Percentiles rank a stretch among this genome's conserved stretches.
phyloP scores from a whole-genome alignment of 2,329 filamentous ascomycete genomes.

The Pseudogymnoascus sp. region DNA sequence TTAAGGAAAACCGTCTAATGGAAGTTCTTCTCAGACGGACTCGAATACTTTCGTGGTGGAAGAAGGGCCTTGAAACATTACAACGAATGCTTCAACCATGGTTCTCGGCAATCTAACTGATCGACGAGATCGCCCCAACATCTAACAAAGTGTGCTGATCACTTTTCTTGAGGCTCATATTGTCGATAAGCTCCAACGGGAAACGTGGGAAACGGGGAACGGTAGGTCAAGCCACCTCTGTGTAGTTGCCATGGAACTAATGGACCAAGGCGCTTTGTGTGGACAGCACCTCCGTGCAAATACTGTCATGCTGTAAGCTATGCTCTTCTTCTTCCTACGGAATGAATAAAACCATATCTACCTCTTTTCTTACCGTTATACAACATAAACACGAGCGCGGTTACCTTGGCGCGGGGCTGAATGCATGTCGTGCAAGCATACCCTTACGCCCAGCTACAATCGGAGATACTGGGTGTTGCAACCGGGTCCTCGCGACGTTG shows the following conservation, averaged over 20 bases:
- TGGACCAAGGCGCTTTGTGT: not conserved
- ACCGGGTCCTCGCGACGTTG: not conserved
- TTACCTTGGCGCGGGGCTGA: not conserved
- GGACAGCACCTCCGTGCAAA: not conserved
- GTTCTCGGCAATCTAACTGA: not conserved
- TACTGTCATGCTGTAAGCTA: not conserved
- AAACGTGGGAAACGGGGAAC: not conserved
- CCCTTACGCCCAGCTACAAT: not conserved
- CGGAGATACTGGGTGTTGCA: not conserved
- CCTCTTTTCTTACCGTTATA: not conserved
- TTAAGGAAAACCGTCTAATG: not conserved
- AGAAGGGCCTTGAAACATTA: not conserved
- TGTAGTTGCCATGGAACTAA: not conserved
- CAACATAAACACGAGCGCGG: not conserved
- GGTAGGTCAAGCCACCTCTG: not conserved
- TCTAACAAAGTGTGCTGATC: not conserved
- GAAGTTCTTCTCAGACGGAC: not conserved
- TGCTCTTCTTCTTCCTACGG: not conserved
- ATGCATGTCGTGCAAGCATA: conserved; percentile 3
- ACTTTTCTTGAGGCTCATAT: not conserved
- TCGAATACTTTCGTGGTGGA: not conserved
- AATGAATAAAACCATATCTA: not conserved
- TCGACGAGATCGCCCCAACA: not conserved
- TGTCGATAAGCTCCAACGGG: not conserved
- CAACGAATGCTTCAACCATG: not conserved